A percentile compares a stretch with the other conserved stretches of the same genome.
These are phyloP conservation scores for Hypoxylon sp. DNA, from an alignment of 2,329 filamentous ascomycete genomes.

Conservation along the genomic window DNA sequence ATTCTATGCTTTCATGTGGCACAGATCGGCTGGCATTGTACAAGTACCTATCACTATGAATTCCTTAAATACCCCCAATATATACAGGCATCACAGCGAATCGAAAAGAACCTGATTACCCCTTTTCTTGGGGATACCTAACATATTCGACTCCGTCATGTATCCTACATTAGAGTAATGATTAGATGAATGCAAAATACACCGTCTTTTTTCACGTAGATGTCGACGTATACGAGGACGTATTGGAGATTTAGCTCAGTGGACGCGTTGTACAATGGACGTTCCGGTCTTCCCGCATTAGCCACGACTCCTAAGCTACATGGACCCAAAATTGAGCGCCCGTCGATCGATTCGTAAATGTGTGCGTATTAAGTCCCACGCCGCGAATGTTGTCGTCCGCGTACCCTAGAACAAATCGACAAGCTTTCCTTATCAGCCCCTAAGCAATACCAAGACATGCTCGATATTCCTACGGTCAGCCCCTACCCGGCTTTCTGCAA, in stretches of 20 bases:
- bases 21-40: constrained; percentile 28
- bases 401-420: not conserved
- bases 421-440: constrained; percentile 27
- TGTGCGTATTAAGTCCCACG: constrained; percentile 5
- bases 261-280: constrained; percentile 8
- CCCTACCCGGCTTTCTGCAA: not conserved
- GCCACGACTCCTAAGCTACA: not conserved
- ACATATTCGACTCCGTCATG: not conserved
- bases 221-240: not conserved
- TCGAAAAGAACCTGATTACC: not conserved
- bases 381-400: constrained; percentile 9
- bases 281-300: constrained; percentile 12
- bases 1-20: constrained; percentile 11
- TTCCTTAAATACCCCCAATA: not conserved
- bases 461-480: constrained; percentile 1
- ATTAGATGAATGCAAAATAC: not conserved
- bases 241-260: not conserved
- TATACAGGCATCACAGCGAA: not conserved
- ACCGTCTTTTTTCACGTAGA: not conserved
- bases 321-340: not conserved
- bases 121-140: not conserved
- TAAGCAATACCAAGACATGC: not conserved
- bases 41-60: constrained; percentile 1
- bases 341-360: not conserved
- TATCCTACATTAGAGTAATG: not conserved